These are phyloP conservation scores for Metarhizium brunneum DNA, from an alignment of 2,329 filamentous ascomycete genomes.

Conservation along the genomic window DNA sequence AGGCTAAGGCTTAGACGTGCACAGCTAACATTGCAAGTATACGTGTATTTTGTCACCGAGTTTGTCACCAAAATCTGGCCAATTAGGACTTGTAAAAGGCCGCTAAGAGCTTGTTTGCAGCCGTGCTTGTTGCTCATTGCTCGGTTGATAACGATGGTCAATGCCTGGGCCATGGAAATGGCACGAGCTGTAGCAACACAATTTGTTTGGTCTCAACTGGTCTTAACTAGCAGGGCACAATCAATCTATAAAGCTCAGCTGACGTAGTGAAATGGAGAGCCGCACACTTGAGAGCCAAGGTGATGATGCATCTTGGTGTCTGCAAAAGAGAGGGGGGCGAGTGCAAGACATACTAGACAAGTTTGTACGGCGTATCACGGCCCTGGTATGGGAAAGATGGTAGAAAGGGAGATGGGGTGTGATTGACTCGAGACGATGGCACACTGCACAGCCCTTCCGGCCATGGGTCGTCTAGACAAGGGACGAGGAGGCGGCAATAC, in stretches of 20 bases:
- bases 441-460: neutral
- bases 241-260: neutral
- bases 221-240: neutral
- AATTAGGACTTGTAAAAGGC: neutral
- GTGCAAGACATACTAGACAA: neutral
- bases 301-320: neutral
- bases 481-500: neutral
- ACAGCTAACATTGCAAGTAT: neutral
- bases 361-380: too few relatives aligned
- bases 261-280: neutral
- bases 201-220: neutral
- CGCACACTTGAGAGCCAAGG: neutral
- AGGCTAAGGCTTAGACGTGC: too few relatives aligned
- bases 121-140: neutral
- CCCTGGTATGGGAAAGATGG: too few relatives aligned
- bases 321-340: neutral
- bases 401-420: neutral
- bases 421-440: neutral
- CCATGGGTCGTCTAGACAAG: neutral
- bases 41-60: neutral
- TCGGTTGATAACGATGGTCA: neutral
- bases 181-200: neutral
- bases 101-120: neutral
- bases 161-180: too few relatives aligned
- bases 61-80: neutral